Conservation (phyloP, 1,139 yeast species). For the Zhuliangozyma parablackwelliae region DNA sequence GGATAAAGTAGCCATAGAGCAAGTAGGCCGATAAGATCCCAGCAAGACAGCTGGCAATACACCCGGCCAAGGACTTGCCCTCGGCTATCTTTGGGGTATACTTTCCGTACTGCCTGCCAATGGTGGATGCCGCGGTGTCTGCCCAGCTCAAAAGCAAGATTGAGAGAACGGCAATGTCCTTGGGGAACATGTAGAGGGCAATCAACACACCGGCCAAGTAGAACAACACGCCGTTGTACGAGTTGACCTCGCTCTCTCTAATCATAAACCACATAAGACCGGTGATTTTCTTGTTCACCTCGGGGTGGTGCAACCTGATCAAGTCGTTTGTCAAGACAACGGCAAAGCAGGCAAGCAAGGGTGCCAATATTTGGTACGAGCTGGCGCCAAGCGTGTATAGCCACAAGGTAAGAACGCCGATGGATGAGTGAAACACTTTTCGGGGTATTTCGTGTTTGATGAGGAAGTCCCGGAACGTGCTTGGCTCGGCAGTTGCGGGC, state of each 20-base stretch:
- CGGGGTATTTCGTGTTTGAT: slow-evolving; percentile 86
- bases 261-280: slow-evolving; percentile 70
- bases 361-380: slow-evolving; percentile 53
- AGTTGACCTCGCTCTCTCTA: slow-evolving; percentile 71
- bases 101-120: slow-evolving; percentile 81
- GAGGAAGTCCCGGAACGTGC: slow-evolving; percentile 45
- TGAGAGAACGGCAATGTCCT: slow-evolving; percentile 76
- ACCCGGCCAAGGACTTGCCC: slow-evolving; percentile 84
- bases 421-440: slow-evolving; percentile 80
- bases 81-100: slow-evolving; percentile 73
- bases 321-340: slow-evolving; percentile 62
- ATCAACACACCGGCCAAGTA: slow-evolving; percentile 73
- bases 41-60: slow-evolving; percentile 74
- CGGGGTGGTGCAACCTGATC: slow-evolving; percentile 57
- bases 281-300: slow-evolving; percentile 63
- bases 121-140: slow-evolving; percentile 93
- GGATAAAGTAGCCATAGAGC: slow-evolving; percentile 70
- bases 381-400: slow-evolving; percentile 63
- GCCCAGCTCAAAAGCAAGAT: slow-evolving; percentile 89
- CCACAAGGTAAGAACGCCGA: slow-evolving; percentile 74
- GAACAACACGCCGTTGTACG: slow-evolving; percentile 81
- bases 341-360: slow-evolving; percentile 51
- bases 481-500: too few species aligned
- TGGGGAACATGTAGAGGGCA: slow-evolving; percentile 66
- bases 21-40: slow-evolving; percentile 65